These are phyloP conservation scores for Apostasia shenzhenica DNA, from an alignment of 106 monocot genomes.

Conservation along the genomic window DNA sequence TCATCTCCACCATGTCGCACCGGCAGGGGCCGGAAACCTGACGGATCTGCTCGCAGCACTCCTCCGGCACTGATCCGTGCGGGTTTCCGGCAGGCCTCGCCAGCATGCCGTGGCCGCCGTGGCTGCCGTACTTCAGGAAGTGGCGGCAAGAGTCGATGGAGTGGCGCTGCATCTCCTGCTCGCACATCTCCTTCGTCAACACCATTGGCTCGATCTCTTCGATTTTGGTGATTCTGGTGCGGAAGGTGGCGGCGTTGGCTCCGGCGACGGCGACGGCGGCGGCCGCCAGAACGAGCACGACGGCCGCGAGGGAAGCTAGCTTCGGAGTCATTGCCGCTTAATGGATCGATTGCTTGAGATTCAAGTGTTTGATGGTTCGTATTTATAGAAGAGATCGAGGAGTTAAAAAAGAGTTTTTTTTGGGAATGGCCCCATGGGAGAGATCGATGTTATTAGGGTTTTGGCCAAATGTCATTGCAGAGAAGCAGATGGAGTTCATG, in stretches of 20 bases:
- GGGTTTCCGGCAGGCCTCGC: neutral
- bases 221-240: no score
- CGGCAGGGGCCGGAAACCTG: neutral
- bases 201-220: neutral
- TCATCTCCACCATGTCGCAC: neutral
- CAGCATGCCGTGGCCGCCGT: neutral
- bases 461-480: neutral
- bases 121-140: neutral
- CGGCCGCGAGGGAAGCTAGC: neutral
- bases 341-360: neutral
- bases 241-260: neutral
- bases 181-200: neutral
- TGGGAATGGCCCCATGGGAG: neutral
- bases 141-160: conserved; percentile 5
- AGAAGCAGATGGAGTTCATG: neutral
- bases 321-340: neutral
- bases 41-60: conserved; percentile 13
- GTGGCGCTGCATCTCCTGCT: neutral
- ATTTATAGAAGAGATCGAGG: neutral
- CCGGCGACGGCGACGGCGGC: neutral
- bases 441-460: neutral
- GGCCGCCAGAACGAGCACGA: neutral
- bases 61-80: neutral
- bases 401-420: neutral
- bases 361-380: no score